Percentiles rank a stretch among this genome's conserved stretches.
Conservation (phyloP, 805 yeast genomes). For the Wickerhamiella azyma region DNA sequence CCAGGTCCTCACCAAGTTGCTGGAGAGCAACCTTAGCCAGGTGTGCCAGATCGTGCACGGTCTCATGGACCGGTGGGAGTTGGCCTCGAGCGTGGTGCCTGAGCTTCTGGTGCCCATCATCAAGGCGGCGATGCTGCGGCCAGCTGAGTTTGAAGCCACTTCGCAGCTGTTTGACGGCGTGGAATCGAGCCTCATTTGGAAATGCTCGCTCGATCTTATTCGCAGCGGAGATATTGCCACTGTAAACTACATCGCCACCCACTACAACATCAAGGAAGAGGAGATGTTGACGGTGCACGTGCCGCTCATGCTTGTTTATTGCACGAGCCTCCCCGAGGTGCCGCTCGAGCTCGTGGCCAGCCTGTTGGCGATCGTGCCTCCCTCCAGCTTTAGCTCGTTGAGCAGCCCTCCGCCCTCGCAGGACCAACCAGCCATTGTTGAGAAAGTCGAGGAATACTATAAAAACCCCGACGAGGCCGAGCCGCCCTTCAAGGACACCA, state of each 20-base stretch:
- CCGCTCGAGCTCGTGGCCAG: slow-evolving; percentile 26
- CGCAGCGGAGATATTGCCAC: slow-evolving; percentile 30
- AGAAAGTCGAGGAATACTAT: neutral
- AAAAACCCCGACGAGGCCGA: neutral
- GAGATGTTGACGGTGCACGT: slow-evolving; percentile 68
- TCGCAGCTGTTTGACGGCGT: slow-evolving; percentile 71
- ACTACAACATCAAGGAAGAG: slow-evolving; percentile 71
- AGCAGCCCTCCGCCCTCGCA: slow-evolving; percentile 11
- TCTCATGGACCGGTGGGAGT: slow-evolving; percentile 89
- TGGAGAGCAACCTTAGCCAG: slow-evolving; percentile 25
- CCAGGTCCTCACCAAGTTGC: slow-evolving; percentile 38
- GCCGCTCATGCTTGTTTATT: slow-evolving; percentile 47
- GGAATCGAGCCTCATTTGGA: slow-evolving; percentile 71
- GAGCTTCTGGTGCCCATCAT: slow-evolving; percentile 53
- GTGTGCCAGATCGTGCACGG: slow-evolving; percentile 56
- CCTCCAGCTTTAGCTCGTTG: slow-evolving; percentile 28
- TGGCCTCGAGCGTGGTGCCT: slow-evolving; percentile 65
- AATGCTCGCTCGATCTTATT: slow-evolving; percentile 38
- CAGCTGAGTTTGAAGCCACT: slow-evolving; percentile 37
- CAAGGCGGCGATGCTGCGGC: slow-evolving; percentile 14
- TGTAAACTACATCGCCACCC: slow-evolving; percentile 43
- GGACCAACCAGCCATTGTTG: neutral
- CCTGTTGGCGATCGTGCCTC: slow-evolving; percentile 43
- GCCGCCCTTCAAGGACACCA: slow-evolving; percentile 16
- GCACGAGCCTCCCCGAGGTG: slow-evolving; percentile 8